Evolutionary conservation across 1,284 basidiomycete genomes (phyloP).

Genomic region (Testicularia cyperi): DNA sequence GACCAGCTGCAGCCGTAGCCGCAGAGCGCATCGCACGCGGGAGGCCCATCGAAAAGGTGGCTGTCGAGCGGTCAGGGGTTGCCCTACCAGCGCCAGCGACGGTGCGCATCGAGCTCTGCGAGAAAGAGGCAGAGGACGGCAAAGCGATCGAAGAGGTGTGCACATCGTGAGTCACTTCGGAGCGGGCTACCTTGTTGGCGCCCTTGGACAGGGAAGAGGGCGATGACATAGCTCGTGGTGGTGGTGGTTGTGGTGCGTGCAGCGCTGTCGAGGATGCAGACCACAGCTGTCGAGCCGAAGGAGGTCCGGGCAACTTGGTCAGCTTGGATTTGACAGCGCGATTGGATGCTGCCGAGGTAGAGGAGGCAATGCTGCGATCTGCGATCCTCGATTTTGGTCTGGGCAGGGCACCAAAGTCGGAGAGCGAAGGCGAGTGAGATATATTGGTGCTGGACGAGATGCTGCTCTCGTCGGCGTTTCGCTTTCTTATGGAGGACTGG

Average conservation of each 20-base stretch:
- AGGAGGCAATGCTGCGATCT: background rate
- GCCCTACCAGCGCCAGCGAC: too few relatives aligned
- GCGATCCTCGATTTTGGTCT: background rate
- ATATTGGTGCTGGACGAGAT: too few relatives aligned
- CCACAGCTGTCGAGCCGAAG: constrained; percentile 21
- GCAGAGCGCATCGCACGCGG: too few relatives aligned
- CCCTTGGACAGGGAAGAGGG: constrained; percentile 12
- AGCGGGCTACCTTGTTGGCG: constrained; percentile 18
- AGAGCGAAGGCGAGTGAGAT: too few relatives aligned
- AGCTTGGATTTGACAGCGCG: background rate
- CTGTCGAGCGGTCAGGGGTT: too few relatives aligned
- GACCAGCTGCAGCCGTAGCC: too few relatives aligned
- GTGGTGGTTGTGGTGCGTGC: too few relatives aligned
- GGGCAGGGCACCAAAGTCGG: constrained; percentile 19
- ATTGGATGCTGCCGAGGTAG: background rate
- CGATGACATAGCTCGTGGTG: background rate
- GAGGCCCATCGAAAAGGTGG: too few relatives aligned
- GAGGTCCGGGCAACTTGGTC: constrained; percentile 22
- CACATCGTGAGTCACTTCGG: constrained; percentile 1
- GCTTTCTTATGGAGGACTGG: too few relatives aligned
- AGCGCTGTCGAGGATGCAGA: too few relatives aligned
- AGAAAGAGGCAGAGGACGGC: background rate
- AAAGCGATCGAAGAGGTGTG: background rate
- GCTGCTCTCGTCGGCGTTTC: too few relatives aligned
- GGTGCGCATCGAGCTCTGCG: too few relatives aligned